These are phyloP conservation scores for Dichomitus squalens DNA, from an alignment of 1,284 basidiomycete genomes.

Conservation along the genomic window DNA sequence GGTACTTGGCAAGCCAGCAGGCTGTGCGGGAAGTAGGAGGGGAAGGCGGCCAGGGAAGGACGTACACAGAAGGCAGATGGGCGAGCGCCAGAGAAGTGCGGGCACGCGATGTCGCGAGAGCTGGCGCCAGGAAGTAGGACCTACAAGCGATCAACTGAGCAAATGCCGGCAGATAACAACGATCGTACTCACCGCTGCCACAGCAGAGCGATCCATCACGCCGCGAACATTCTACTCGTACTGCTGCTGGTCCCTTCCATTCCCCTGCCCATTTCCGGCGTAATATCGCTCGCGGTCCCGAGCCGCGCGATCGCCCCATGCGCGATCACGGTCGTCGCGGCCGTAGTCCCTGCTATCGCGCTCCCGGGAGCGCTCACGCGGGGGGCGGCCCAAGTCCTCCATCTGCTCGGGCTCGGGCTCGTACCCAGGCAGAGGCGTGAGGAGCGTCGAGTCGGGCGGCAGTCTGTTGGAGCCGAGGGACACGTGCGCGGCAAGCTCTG, in stretches of 20 bases:
- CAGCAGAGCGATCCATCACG: neutral
- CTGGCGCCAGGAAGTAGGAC: conserved; percentile 1
- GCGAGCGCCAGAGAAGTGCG: neutral
- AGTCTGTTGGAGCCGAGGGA: conserved; percentile 38
- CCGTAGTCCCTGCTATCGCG: conserved; percentile 2
- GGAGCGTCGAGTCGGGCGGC: conserved; percentile 50
- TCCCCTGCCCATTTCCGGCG: conserved; percentile 9
- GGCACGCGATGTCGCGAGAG: neutral
- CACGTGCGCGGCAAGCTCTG: conserved; percentile 28
- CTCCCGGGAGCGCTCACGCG: conserved; percentile 8
- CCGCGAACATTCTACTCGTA: conserved; percentile 14
- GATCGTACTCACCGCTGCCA: neutral
- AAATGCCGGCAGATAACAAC: neutral
- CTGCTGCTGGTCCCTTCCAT: conserved; percentile 14
- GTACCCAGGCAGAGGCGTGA: conserved; percentile 52
- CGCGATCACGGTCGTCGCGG: conserved; percentile 5
- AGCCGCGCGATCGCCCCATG: conserved; percentile 3
- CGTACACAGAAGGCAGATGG: neutral
- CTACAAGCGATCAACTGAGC: neutral
- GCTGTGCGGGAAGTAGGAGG: neutral
- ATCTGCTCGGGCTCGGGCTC: conserved; percentile 29
- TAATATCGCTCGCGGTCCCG: conserved; percentile 18
- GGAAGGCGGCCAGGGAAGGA: neutral
- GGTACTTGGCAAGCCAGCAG: neutral
- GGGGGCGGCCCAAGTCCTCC: conserved; percentile 9